phyloP scores from a whole-genome alignment of 768 basidiomycete species.

The Pleurotus tuoliensis region DNA sequence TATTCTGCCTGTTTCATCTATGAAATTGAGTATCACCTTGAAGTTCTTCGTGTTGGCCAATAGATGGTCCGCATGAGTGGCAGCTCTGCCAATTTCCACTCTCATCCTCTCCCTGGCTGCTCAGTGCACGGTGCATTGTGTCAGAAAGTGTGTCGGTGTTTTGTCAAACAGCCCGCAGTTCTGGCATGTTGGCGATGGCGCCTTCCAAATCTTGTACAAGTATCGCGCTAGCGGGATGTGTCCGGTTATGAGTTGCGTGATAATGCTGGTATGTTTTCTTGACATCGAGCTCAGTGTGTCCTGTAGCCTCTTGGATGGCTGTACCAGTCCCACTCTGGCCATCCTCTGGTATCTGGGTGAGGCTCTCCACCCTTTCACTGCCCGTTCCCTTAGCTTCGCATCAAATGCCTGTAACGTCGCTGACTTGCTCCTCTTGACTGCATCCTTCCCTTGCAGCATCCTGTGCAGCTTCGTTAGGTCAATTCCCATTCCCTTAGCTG shows the following conservation, averaged over 20 bases:
- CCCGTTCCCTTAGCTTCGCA: background rate
- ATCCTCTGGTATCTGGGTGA: constrained; percentile 5
- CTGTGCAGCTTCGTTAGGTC: background rate
- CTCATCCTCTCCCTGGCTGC: background rate
- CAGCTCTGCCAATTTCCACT: background rate
- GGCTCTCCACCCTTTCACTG: constrained; percentile 6
- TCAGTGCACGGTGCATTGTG: background rate
- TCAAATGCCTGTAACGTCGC: constrained; percentile 10
- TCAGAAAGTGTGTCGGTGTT: background rate
- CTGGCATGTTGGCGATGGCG: constrained; percentile 15
- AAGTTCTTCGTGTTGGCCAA: background rate
- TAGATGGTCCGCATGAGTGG: background rate
- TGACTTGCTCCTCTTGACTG: constrained; percentile 14
- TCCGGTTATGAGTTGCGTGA: constrained; percentile 27
- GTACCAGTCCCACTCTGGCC: constrained; percentile 7
- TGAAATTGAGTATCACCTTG: background rate
- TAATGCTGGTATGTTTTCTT: constrained; percentile 9
- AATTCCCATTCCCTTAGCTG: background rate
- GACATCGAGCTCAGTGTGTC: background rate
- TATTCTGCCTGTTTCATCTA: background rate
- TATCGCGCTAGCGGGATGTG: constrained; percentile 26
- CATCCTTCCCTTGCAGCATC: constrained; percentile 9
- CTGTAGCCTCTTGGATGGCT: constrained; percentile 11
- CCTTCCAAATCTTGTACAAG: constrained; percentile 19
- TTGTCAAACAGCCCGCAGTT: constrained; percentile 5